Evolutionary conservation across 176 grass and related monocot species (phyloP), one percentile per base, ranked within the genome.

Genomic region (Microstegium vimineum): DNA sequence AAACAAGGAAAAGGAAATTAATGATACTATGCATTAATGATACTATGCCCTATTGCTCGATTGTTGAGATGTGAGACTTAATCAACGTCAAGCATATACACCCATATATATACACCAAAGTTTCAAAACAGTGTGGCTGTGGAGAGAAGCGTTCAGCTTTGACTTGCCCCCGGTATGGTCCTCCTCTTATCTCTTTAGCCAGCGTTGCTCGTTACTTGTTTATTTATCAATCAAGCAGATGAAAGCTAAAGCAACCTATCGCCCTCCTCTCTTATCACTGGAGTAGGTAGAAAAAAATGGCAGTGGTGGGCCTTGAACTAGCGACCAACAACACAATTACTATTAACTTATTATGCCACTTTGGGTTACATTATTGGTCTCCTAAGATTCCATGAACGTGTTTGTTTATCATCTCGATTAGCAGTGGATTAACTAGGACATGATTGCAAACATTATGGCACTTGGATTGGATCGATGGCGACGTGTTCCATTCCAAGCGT

Each of bases 191-290:
- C 72, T 45, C 35, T 36, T 17, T 82, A 30, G 25, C 51, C 62
- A 76, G 68, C n/a, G 36, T 18, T 70, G 71, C 56, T 32, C 42
- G 42, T 33, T 81, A 15, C 45, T 45, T 6, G 22, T 86, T 75
- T 81, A 33, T 87, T 87, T 87, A 87, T 83, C 79, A n/a, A n/a
- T n/a, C n/a, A 71, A 83, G 22, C 36, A 64, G 25, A 63, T 36
- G 31, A 56, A 77, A 78, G 62, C 57, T 78, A 82, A 87, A 88
- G 80, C 42, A 38, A 35, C 86, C 66, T 83, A 88, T 88, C 80
- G 74, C 40, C 16, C 70, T 65, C 33, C 49, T 76, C 85, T 78
- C 86, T 88, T 88, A 88, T 88, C 86, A 83, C 35, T 74, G 86
- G 51, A 22, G 80, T 78, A 83, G 86, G 80, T 83, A 43, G 74